phyloP scores from a whole-genome alignment of 2,329 filamentous ascomycete species.

The Xylariaceae sp. region DNA sequence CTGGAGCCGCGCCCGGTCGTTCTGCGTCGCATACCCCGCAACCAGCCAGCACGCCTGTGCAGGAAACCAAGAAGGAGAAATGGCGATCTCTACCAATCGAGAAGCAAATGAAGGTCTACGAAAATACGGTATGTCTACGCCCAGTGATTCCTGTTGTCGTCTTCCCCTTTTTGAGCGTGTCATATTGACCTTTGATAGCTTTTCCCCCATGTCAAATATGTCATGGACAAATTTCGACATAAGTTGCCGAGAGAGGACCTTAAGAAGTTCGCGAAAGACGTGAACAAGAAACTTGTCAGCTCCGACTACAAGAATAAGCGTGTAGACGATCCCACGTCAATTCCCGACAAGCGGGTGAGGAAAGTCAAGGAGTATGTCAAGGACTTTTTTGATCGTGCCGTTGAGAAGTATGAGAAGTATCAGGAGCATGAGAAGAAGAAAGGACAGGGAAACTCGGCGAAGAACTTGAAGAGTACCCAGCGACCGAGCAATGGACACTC shows the following conservation, averaged over 20 bases:
- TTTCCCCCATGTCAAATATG: slow-evolving; percentile 76
- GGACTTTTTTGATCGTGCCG: slow-evolving; percentile 81
- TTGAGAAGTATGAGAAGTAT: slow-evolving; percentile 74
- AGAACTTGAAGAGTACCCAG: slow-evolving; percentile 29
- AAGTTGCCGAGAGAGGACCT: slow-evolving; percentile 77
- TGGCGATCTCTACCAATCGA: slow-evolving; percentile 67
- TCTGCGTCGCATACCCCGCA: slow-evolving; percentile 58
- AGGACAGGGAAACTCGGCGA: slow-evolving; percentile 43
- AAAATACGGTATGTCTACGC: slow-evolving; percentile 68
- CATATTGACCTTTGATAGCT: slow-evolving; percentile 48
- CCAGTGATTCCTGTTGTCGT: background rate
- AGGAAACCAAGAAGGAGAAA: slow-evolving; percentile 61
- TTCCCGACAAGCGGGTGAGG: slow-evolving; percentile 71
- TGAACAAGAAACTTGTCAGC: slow-evolving; percentile 82
- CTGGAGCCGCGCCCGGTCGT: slow-evolving; percentile 51
- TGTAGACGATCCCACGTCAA: slow-evolving; percentile 71
- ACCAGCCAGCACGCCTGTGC: slow-evolving; percentile 46
- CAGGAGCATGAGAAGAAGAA: slow-evolving; percentile 60
- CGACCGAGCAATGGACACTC: slow-evolving; percentile 22
- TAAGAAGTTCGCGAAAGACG: slow-evolving; percentile 58
- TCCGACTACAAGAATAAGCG: slow-evolving; percentile 87
- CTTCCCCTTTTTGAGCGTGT: slow-evolving; percentile 6
- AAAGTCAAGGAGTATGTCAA: slow-evolving; percentile 80
- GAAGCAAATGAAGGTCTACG: slow-evolving; percentile 92
- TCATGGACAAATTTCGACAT: slow-evolving; percentile 80